phyloP scores from a whole-genome alignment of 129 eudicot species.

The Helichrysum umbraculigerum region DNA sequence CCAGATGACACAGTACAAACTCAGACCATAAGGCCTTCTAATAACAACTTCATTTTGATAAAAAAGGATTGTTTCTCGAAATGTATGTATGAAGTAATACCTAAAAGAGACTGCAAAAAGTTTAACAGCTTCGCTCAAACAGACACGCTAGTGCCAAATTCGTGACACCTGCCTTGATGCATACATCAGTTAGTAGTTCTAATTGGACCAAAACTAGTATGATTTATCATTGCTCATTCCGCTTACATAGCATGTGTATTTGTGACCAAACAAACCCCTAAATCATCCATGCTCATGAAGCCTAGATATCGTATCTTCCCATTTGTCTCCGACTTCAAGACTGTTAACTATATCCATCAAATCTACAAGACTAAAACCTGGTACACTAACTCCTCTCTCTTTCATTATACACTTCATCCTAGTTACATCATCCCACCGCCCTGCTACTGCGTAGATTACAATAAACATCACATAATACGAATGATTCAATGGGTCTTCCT shows the following conservation, averaged over 20 bases:
- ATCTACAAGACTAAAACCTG: conserved; percentile 66
- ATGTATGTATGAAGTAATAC: conserved; percentile 25
- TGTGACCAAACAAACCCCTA: conserved; percentile 14
- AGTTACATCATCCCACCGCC: conserved; percentile 80
- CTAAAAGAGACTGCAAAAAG: conserved; percentile 35
- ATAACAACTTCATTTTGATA: conserved; percentile 11
- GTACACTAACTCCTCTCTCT: conserved; percentile 48
- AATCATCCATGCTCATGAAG: conserved; percentile 22
- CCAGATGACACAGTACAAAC: conserved; percentile 21
- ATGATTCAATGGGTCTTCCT: conserved; percentile 55
- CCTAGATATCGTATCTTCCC: conserved; percentile 26
- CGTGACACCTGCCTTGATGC: conserved; percentile 11
- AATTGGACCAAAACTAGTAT: conserved; percentile 6
- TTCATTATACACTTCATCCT: conserved; percentile 60
- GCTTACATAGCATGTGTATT: neutral
- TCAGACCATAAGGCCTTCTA: conserved; percentile 21
- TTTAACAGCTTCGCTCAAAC: neutral
- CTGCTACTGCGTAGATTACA: conserved; percentile 68
- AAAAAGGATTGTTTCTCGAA: conserved; percentile 3
- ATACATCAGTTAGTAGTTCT: conserved; percentile 8
- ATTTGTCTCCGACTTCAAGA: conserved; percentile 41
- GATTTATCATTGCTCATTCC: neutral
- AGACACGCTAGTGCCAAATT: neutral
- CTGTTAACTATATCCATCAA: conserved; percentile 63
- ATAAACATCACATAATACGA: conserved; percentile 54